Percentiles rank a stretch among this genome's conserved stretches.
These are phyloP conservation scores for Bolboschoenoplectus hybrid DNA, from an alignment of 202 grass and related monocot species.

Conservation along the genomic window DNA sequence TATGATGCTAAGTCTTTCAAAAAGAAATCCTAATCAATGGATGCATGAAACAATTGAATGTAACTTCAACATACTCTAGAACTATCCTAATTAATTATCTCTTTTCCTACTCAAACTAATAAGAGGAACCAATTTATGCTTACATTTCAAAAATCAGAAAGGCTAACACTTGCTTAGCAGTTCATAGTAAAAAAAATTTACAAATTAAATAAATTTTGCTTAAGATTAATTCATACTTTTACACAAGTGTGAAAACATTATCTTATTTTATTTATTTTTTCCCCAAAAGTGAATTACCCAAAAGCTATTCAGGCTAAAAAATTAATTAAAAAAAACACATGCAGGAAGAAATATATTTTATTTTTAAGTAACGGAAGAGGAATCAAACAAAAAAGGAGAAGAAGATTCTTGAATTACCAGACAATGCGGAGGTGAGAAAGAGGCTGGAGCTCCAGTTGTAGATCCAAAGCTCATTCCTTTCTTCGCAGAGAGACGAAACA, in stretches of 20 bases:
- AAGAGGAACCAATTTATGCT: neutral
- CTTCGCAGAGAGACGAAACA: constrained; percentile 5
- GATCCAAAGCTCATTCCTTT: neutral
- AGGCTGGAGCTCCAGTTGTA: neutral
- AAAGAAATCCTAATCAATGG: neutral
- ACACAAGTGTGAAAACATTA: neutral
- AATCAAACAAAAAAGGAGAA: neutral
- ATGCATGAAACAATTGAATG: neutral
- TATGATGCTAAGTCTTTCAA: neutral
- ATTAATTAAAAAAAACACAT: neutral
- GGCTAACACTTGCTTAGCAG: neutral
- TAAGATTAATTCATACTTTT: neutral
- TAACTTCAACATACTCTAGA: neutral
- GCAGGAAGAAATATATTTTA: neutral
- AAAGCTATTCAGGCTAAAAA: constrained; percentile 10
- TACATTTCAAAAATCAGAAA: neutral
- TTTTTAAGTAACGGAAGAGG: neutral
- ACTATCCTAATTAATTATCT: neutral
- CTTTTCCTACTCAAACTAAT: neutral
- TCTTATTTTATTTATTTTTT: neutral
- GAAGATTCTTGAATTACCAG: constrained; percentile 17
- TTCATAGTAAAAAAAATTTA: too few species aligned
- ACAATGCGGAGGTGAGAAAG: constrained; percentile 5
- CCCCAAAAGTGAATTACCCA: neutral
- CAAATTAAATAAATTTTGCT: too few species aligned